Percentiles rank a stretch among this genome's conserved stretches.
These are phyloP conservation scores for Testicularia cyperi DNA, from an alignment of 1,284 basidiomycete species.

Conservation along the genomic window DNA sequence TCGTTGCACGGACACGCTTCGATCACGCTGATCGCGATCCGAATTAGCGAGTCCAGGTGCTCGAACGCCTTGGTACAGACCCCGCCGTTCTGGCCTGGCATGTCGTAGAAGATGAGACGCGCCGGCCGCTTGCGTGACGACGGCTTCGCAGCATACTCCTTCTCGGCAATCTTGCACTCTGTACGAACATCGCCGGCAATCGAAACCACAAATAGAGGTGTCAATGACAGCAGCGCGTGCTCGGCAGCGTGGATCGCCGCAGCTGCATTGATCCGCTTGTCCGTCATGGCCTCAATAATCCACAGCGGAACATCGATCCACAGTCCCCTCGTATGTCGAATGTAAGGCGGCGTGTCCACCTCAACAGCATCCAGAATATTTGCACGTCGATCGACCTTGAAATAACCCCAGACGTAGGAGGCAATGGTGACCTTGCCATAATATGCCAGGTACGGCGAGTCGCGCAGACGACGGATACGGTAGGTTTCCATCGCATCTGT, in stretches of 20 bases:
- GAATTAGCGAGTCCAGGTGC: constrained; percentile 70
- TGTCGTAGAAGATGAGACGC: constrained; percentile 81
- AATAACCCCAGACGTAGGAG: constrained; percentile 71
- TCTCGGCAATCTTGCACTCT: constrained; percentile 76
- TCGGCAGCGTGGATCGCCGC: constrained; percentile 82
- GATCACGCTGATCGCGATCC: constrained; percentile 69
- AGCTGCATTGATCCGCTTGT: constrained; percentile 69
- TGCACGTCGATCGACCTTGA: constrained; percentile 58
- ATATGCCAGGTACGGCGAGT: constrained; percentile 68
- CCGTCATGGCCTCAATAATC: constrained; percentile 65
- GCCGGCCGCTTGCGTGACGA: constrained; percentile 75
- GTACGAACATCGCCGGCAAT: constrained; percentile 71
- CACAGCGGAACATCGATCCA: constrained; percentile 79
- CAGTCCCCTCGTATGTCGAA: constrained; percentile 74
- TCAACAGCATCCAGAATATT: constrained; percentile 77
- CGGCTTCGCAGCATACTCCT: constrained; percentile 70
- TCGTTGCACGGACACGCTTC: constrained; percentile 70
- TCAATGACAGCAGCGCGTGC: constrained; percentile 75
- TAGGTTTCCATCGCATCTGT: constrained; percentile 76
- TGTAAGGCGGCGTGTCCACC: constrained; percentile 76
- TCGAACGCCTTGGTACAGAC: constrained; percentile 80
- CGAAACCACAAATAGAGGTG: constrained; percentile 69
- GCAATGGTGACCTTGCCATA: constrained; percentile 74
- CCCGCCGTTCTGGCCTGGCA: constrained; percentile 71
- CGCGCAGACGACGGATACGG: constrained; percentile 72